Base-by-base conservation (phyloP, 2,329 filamentous ascomycete species). In the Botrytis sinoallii region DNA sequence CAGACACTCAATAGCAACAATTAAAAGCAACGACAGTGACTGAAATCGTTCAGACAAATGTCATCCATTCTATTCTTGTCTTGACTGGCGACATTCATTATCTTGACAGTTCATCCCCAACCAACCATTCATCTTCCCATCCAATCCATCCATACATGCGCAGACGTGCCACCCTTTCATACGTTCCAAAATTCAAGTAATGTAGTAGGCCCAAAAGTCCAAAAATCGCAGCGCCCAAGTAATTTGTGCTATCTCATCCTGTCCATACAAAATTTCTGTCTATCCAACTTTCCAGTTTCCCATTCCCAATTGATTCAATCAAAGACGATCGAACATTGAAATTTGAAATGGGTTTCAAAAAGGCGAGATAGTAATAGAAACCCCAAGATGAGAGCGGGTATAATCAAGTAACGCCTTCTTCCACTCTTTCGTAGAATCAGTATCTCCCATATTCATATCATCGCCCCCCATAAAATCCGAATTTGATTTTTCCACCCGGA, bases 351-450 rank as follows among this genome's bases (percentile, higher is more conserved):
- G 48, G 6, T 29, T 57, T 20, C 9, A n/a, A 48, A 42, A 29
- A 38, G 25, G 35, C 16, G n/a, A 42, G 29, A 68, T 68, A 57
- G 25, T 57, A 68, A 57, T 57, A 68, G 46, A 68, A 68, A 57
- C 48, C 65, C 46, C 48, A 68, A 57, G 48, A 68, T 55, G 65
- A 68, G 65, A 55, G 65, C 25, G 65, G 65, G 65, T 68, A 68
- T 68, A 68, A 32, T 68, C 48, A 57, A 68, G 25, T 68, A 68
- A 68, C 65, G 65, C 65, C 65, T 68, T 68, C 46, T 29, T 68
- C 65, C n/a, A 55, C 46, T 57, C 35, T 57, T 68, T 55, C 46
- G 48, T 57, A 55, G 46, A 68, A 68, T 68, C 65, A 57, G 35
- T 68, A 57, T 57, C 48, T 68, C 48, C 65, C 46, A 68, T 57